Percentiles rank a stretch among this genome's conserved stretches.
Conservation (phyloP, 1,139 yeast species). For the Nakaseomyces glabratus region DNA sequence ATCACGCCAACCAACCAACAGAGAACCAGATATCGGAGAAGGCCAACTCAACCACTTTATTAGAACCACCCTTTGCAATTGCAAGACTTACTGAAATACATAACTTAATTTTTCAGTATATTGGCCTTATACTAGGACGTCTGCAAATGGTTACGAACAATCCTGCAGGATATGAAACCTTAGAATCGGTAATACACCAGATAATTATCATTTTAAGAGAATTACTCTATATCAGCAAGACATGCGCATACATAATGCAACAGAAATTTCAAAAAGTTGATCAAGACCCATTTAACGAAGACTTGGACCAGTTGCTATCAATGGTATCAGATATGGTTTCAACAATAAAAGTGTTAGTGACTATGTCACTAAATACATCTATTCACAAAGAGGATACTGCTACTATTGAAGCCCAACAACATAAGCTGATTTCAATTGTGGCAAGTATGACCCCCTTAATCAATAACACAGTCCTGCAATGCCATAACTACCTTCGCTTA, state of each 20-base stretch:
- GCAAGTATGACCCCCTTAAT: constrained; percentile 57
- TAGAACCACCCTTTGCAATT: constrained; percentile 56
- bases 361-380: constrained; percentile 37
- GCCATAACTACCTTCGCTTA: constrained; percentile 41
- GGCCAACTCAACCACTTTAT: neutral
- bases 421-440: constrained; percentile 44
- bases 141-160: constrained; percentile 68
- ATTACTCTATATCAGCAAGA: constrained; percentile 51
- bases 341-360: constrained; percentile 53
- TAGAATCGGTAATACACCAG: constrained; percentile 61
- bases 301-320: constrained; percentile 49
- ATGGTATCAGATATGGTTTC: constrained; percentile 59
- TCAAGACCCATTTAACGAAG: constrained; percentile 38
- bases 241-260: constrained; percentile 32
- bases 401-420: constrained; percentile 46
- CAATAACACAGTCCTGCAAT: constrained; percentile 40
- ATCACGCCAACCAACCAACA: neutral
- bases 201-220: constrained; percentile 57
- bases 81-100: constrained; percentile 68
- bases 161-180: constrained; percentile 54
- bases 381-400: constrained; percentile 37
- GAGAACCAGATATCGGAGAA: neutral
- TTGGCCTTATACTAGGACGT: constrained; percentile 64
- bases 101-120: constrained; percentile 57
- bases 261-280: constrained; percentile 32